Percentiles rank a stretch among this genome's conserved stretches.
These are phyloP conservation scores for Aspergillus niger DNA, from an alignment of 2,329 filamentous ascomycete genomes.

Conservation along the genomic window DNA sequence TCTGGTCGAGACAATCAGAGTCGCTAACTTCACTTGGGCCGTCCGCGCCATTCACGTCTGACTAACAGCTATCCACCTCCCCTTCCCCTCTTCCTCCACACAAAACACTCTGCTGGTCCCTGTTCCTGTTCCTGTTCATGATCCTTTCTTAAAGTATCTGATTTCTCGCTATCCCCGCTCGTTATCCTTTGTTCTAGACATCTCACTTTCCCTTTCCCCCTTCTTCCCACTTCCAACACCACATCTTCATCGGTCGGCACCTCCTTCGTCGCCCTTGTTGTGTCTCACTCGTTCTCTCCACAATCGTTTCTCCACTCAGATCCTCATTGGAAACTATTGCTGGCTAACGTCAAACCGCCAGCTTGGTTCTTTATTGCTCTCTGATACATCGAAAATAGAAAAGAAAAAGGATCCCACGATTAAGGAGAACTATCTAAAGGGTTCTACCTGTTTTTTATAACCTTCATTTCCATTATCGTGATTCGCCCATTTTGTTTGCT, in stretches of 20 bases:
- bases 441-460: not conserved
- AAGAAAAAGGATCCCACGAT: not conserved
- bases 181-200: slow-evolving; percentile 7
- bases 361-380: not conserved
- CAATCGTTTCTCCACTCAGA: not conserved
- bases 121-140: not conserved
- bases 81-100: not conserved
- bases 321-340: not conserved
- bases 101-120: no score
- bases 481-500: slow-evolving; percentile 16
- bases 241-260: not conserved
- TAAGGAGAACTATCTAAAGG: not conserved
- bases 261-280: slow-evolving; percentile 2
- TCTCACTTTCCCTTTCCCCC: slow-evolving; percentile 2
- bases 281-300: slow-evolving; percentile 1
- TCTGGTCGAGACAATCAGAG: not conserved
- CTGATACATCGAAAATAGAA: not conserved
- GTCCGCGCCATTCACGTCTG: not conserved
- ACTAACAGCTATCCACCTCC: not conserved
- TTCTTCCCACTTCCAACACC: not conserved
- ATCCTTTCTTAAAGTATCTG: not conserved
- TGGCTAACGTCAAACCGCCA: not conserved
- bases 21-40: not conserved
- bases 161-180: not conserved
- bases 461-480: not conserved